A percentile compares a stretch with the other conserved stretches of the same genome.
Evolutionary conservation across 306 rosid genomes (phyloP).

Genomic region (Gastrolobium villosum): DNA sequence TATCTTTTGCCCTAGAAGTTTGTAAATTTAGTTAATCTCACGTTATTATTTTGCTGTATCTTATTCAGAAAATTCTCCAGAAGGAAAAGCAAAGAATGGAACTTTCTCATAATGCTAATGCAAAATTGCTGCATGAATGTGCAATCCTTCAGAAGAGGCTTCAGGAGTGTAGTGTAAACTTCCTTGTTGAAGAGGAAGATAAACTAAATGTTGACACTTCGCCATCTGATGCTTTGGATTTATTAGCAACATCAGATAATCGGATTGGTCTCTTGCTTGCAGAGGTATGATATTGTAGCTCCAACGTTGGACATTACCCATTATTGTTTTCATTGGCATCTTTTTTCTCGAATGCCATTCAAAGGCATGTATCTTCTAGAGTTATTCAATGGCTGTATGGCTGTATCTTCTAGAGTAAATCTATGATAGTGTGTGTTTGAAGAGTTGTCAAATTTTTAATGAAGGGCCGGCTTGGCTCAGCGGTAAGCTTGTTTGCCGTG

Average conservation of each 20-base stretch:
- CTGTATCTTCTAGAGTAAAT: constrained; percentile 2
- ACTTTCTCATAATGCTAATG: constrained; percentile 59
- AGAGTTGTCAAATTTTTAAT: constrained; percentile 4
- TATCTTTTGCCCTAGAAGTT: constrained; percentile 34
- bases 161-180: constrained; percentile 86
- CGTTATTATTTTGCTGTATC: constrained; percentile 44
- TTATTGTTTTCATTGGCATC: constrained; percentile 8
- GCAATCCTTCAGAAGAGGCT: constrained; percentile 83
- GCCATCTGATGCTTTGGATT: constrained; percentile 85
- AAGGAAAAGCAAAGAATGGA: constrained; percentile 80
- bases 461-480: too few species aligned
- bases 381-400: background rate
- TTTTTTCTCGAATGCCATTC: constrained; percentile 25
- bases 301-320: background rate
- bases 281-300: constrained; percentile 67
- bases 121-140: constrained; percentile 89
- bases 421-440: constrained; percentile 15
- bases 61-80: constrained; percentile 70
- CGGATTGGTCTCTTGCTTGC: constrained; percentile 92
- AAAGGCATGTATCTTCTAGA: constrained; percentile 1
- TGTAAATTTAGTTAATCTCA: constrained; percentile 32
- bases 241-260: constrained; percentile 83
- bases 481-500: too few species aligned
- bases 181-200: constrained; percentile 91
- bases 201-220: constrained; percentile 74